phyloP scores from a whole-genome alignment of 352 stramenopile species.

The Phytophthora colocasiae region DNA sequence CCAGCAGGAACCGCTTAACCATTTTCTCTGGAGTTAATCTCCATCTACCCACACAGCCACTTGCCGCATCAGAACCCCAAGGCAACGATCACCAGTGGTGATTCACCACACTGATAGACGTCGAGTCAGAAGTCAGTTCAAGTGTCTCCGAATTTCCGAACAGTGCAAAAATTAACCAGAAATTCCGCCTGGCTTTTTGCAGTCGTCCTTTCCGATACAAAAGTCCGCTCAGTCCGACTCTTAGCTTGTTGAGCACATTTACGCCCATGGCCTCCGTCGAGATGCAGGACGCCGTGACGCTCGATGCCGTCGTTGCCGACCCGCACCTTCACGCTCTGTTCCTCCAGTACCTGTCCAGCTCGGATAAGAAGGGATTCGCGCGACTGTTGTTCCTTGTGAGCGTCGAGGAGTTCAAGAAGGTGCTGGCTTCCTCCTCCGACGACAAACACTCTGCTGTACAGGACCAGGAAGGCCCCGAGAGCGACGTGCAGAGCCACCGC shows the following conservation, averaged over 20 bases:
- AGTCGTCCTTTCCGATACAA: constrained; percentile 9
- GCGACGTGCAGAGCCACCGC: constrained; percentile 45
- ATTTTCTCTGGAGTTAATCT: no score
- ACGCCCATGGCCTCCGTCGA: not conserved
- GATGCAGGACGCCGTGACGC: constrained; percentile 44
- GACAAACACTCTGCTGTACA: constrained; percentile 9
- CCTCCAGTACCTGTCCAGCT: constrained; percentile 74
- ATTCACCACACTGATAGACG: no score
- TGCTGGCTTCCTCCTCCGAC: constrained; percentile 33
- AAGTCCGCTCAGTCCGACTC: constrained; percentile 28
- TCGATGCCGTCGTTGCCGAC: constrained; percentile 79
- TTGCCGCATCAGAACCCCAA: constrained; percentile 3
- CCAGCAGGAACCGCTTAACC: no score
- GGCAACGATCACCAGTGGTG: not conserved
- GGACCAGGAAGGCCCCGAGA: constrained; percentile 16
- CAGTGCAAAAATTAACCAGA: not conserved
- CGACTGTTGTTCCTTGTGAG: constrained; percentile 88
- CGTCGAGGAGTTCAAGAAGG: constrained; percentile 90
- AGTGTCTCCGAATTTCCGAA: not conserved
- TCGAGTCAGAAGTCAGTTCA: constrained; percentile 3
- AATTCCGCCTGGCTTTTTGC: constrained; percentile 25
- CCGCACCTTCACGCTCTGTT: constrained; percentile 83
- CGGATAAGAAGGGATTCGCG: constrained; percentile 78
- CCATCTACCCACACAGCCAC: not conserved
- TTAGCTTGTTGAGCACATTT: constrained; percentile 6